Base-by-base conservation (phyloP, 768 basidiomycete species). In the Pulveroboletus sp. region DNA sequence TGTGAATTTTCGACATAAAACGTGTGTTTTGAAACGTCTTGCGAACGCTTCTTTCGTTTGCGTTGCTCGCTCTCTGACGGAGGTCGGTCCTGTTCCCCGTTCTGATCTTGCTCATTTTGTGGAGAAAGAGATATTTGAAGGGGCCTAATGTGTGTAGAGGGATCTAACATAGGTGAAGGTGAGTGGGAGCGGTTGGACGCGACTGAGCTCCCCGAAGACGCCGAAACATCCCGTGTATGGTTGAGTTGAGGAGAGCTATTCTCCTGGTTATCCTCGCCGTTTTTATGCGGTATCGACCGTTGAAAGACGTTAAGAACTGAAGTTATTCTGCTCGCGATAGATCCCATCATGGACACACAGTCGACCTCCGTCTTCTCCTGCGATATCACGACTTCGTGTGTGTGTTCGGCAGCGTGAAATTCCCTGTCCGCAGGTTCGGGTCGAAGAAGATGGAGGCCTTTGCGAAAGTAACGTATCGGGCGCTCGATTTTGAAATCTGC, bases 1-100 rank as follows among this genome's bases (percentile, higher is more conserved):
- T 99, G 95, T 8, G 91, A 85, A 63, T 96, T 97, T 53, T 85
- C 76, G 50, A 99, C 80, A 60, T 89, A 96, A 68, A 98, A 98
- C 2, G 91, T 95, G 68, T 98, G 95, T 58, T 89, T 91, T 34
- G 87, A 90, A 6, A 93, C 86, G 49, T 89, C 85, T 31, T 74
- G 73, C 1, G 68, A 59, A 45, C 69, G 65, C 66, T 73, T 77
- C 60, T 67, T 76, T 70, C 69, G 75, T 67, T 73, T 77, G 50
- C 72, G 73, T 45, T 72, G 68, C 36, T 76, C 73, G 26, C 70
- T 69, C 40, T 72, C 56, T 24, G 53, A 35, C n/a, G 35, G 24
- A 40, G 41, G 30, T 14, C 37, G 49, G 20, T 50, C 49, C 10
- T 51, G 59, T 13, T 65, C 63, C 9, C 65, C 59, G 30, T 59